Base-by-base conservation (phyloP, 2,329 filamentous ascomycete species). In the Pseudofabraea citricarpa region DNA sequence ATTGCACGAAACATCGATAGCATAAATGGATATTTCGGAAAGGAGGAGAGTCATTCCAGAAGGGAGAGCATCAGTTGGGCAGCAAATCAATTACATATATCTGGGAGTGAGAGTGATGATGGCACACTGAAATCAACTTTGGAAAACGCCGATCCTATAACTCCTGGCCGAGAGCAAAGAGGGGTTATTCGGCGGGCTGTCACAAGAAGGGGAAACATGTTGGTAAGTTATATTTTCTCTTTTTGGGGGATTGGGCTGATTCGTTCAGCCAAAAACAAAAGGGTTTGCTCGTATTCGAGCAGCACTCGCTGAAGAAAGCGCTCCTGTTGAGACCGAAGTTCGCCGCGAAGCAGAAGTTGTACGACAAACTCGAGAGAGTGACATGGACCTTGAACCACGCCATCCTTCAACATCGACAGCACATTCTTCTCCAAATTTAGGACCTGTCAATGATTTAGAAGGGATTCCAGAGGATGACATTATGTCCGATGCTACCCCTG, bases 321-420 rank as follows among this genome's bases (percentile, higher is more conserved):
- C 90, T 0, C 93, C 93, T 0, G 73, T 95, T 8, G 93, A 98
- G 56, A 85, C 85, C 32, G 93, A 98, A 64, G 82, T 89, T 45
- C 83, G 87, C 41, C 84, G 90, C 29, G 93, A 98, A 70, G 90
- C 91, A 27, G 91, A 97, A 65, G 93, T 97, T 5, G 89, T 98
- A 50, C 87, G 89, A 40, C 93, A 96, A 65, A 90, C 97, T 21
- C 85, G 90, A 32, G 93, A 97, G 63, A 91, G 85, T 55, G 90
- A 96, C 57, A 76, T 83, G 50, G 79, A 81, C 38, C 67, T 81
- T 12, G 76, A 79, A 44, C 69, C 63, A 21, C 53, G 62, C 57
- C 69, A 52, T 63, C 65, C 9, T 60, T 73, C 37, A 55, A 54
- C 67, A 0, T 70, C 69, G 18, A 83, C 81, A 3, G 74, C 79